Conservation (phyloP, 2,329 filamentous ascomycete genomes). For the Dichotomopilus funicola region DNA sequence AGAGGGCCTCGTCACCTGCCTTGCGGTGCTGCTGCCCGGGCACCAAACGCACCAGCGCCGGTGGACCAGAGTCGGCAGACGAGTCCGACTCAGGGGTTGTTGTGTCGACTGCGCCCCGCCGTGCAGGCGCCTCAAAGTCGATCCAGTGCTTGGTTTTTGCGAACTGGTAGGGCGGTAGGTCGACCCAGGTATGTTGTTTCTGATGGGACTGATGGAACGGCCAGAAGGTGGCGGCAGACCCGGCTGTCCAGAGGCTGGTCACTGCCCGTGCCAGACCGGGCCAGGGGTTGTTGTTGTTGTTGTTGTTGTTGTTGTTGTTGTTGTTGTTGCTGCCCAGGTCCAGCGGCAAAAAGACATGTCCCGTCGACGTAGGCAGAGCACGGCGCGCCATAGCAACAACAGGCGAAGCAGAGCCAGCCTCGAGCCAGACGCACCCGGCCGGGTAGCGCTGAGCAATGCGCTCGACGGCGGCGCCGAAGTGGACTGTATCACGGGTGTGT, state of each 20-base stretch:
- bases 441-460: conserved; percentile 20
- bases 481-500: background rate
- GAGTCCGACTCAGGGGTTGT: background rate
- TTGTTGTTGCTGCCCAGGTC: background rate
- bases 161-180: conserved; percentile 1
- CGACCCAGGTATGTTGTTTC: background rate
- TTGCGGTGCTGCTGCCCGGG: background rate
- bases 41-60: background rate
- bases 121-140: background rate
- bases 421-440: conserved; percentile 30
- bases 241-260: background rate
- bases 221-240: background rate
- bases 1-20: background rate
- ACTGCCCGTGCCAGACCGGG: background rate
- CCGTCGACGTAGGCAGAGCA: conserved; percentile 16
- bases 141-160: background rate
- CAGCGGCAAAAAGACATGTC: background rate
- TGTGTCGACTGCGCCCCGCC: background rate
- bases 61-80: background rate
- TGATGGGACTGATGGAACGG: background rate
- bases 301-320: background rate
- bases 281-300: background rate
- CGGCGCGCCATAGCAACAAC: conserved; percentile 30
- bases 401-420: conserved; percentile 36
- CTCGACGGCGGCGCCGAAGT: background rate